Conservation (phyloP, 192 early-diverging fungal genomes). For the Linnemannia elongata region DNA sequence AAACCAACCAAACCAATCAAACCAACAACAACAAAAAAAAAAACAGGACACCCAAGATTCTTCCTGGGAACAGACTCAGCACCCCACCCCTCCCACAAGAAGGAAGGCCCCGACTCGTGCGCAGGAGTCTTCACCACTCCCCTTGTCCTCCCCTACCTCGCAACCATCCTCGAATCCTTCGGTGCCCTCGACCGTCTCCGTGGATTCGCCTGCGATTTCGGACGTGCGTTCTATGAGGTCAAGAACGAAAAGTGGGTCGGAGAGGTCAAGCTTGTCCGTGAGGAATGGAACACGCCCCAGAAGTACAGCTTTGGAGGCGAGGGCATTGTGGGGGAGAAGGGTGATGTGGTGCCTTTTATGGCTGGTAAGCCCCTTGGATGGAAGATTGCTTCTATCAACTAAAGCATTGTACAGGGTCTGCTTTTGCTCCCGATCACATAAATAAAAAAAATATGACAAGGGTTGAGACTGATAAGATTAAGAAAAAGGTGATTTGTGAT, state of each 20-base stretch:
- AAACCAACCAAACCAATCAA: not conserved
- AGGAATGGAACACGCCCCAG: slow-evolving; percentile 63
- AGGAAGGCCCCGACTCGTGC: slow-evolving; percentile 84
- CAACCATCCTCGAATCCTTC: slow-evolving; percentile 88
- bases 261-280: slow-evolving; percentile 60
- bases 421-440: not conserved
- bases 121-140: slow-evolving; percentile 97
- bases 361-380: slow-evolving; percentile 78
- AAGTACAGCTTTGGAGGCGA: slow-evolving; percentile 62
- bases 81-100: slow-evolving; percentile 89
- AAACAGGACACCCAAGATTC: slow-evolving; percentile 89
- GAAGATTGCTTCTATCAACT: slow-evolving; percentile 65
- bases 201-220: slow-evolving; percentile 88
- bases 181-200: slow-evolving; percentile 85
- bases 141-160: slow-evolving; percentile 86
- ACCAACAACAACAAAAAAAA: not conserved
- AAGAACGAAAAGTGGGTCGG: slow-evolving; percentile 62
- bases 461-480: no score
- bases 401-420: not conserved
- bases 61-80: slow-evolving; percentile 98
- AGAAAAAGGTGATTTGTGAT: no score
- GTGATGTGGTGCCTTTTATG: slow-evolving; percentile 88
- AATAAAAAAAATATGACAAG: no score
- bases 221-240: slow-evolving; percentile 88
- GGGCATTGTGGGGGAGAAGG: slow-evolving; percentile 59